Base-by-base conservation (phyloP, 306 rosid genomes). In the Gastrolobium villosum region DNA sequence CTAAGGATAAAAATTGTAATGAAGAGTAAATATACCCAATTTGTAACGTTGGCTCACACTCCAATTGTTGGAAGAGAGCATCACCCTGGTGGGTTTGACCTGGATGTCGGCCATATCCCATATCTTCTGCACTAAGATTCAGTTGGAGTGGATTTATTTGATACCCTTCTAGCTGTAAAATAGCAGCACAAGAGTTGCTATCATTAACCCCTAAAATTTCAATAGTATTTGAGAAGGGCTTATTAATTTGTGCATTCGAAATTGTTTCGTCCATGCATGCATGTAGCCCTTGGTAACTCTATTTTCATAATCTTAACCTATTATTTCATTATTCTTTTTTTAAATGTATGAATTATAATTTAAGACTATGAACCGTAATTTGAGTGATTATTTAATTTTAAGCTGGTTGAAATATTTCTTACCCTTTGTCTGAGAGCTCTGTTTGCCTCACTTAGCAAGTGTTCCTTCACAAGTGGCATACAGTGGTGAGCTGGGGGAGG, bases 21-120 rank as follows among this genome's bases (percentile, higher is more conserved):
- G 43, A 73, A 10, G 53, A 7, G 31, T 56, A 32, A 73, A 37
- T 89, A 37, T 89, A 93, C 97, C 95, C 98, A 73, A 91, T 91
- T 70, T 91, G 95, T 73, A 93, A 77, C 13, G 97, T 89, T 75
- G 95, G 98, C 57, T 93, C 97, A 67, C 93, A 89, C 5, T 93
- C 94, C 43, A 93, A 68, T 62, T 83, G 89, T 55, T 93, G 97
- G 59, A 84, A 89, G 85, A 93, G 86, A 75, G 71, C 87, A 87
- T 91, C 96, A 7, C 70, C 86, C 7, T 88, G 89, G 31, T 88
- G 89, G 31, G 85, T 28, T 59, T 88, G 88, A 86, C 54, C 80
- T 39, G 80, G 85, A 14, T 91, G 97, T 43, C 89, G 81, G 20
- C 86, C 91, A 82, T 91, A 93, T 53, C 84, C 92, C 78, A 84